phyloP scores from a whole-genome alignment of 108 stramenopile genomes.

The Cyclotella choctawhatcheeana region DNA sequence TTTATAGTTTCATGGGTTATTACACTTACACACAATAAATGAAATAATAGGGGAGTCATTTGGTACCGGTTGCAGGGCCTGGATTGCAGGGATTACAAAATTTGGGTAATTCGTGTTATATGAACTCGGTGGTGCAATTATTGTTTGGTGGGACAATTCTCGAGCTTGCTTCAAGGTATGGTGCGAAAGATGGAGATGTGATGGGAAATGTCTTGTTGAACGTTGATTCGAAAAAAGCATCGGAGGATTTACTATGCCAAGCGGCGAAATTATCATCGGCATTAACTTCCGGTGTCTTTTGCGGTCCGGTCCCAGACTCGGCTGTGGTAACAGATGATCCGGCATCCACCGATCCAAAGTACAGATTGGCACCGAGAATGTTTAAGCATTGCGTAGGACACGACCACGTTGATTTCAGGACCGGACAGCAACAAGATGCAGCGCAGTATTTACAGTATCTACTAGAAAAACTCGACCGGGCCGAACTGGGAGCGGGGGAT shows the following conservation, averaged over 20 bases:
- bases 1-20: too few species aligned
- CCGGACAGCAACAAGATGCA: constrained; percentile 99
- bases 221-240: constrained; percentile 58
- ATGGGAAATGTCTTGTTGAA: constrained; percentile 48
- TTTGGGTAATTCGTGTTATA: constrained; percentile 98
- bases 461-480: constrained; percentile 84
- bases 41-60: constrained; percentile 81
- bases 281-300: constrained; percentile 79
- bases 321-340: constrained; percentile 42
- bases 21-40: too few species aligned
- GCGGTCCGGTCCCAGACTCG: constrained; percentile 44
- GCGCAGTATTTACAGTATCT: constrained; percentile 95
- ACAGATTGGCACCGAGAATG: constrained; percentile 94
- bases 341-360: constrained; percentile 63
- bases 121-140: constrained; percentile 93
- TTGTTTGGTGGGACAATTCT: constrained; percentile 72
- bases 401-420: constrained; percentile 94
- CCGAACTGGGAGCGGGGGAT: constrained; percentile 62
- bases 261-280: constrained; percentile 78
- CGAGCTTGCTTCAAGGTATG: constrained; percentile 84
- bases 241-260: constrained; percentile 74
- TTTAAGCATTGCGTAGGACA: constrained; percentile 93
- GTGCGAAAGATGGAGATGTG: constrained; percentile 42
- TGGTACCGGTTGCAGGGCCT: constrained; percentile 86
- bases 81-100: constrained; percentile 95